phyloP scores from a whole-genome alignment of 2,329 filamentous ascomycete species.

The Chaetomiaceae sp. region DNA sequence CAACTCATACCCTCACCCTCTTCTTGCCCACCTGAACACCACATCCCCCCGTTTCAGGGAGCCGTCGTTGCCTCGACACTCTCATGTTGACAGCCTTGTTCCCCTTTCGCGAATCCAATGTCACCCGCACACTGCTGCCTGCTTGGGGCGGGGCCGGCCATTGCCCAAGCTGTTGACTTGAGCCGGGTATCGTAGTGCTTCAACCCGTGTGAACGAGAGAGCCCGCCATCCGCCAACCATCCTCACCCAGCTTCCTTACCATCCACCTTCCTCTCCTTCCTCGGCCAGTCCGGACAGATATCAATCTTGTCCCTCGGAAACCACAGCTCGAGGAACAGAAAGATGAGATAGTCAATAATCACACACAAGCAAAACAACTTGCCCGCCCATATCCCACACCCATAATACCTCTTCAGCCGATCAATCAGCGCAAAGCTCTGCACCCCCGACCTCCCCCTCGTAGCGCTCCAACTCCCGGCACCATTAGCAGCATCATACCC shows the following conservation, averaged over 20 bases:
- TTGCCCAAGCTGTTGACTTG: no score
- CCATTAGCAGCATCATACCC: conserved; percentile 63
- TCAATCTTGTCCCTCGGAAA: conserved; percentile 84
- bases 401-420: conserved; percentile 91
- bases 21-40: no score
- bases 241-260: conserved; percentile 27
- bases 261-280: conserved; percentile 50
- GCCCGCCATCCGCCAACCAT: no score
- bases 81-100: no score
- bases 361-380: conserved; percentile 96
- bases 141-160: no score
- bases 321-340: conserved; percentile 80
- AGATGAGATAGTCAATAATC: conserved; percentile 89
- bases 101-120: no score
- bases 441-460: conserved; percentile 62
- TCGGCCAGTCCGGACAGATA: conserved; percentile 85
- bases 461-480: conserved; percentile 61
- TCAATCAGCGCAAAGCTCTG: conserved; percentile 93
- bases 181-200: not conserved
- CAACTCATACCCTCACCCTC: no score
- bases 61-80: no score
- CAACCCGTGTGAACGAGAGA: no score
- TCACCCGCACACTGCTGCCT: no score
- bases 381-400: conserved; percentile 96
- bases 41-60: no score